Evolutionary conservation across 106 monocot species (phyloP).

Genomic region (Dactylorhiza incarnata): DNA sequence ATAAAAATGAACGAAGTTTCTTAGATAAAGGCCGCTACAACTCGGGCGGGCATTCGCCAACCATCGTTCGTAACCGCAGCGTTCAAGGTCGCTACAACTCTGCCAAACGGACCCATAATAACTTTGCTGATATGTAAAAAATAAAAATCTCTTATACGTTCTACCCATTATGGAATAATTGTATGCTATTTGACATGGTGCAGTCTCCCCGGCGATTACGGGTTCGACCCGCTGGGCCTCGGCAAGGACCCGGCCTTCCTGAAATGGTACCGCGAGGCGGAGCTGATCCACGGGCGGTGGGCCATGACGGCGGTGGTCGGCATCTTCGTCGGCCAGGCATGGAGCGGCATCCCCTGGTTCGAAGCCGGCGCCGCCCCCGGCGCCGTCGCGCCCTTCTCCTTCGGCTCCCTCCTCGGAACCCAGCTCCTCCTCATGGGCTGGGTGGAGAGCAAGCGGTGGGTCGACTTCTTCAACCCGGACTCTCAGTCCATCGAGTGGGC

Average conservation of each 20-base stretch:
- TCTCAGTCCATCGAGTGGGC: constrained; percentile 97
- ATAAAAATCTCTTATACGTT: no score
- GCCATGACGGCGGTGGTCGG: constrained; percentile 88
- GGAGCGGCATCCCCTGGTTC: constrained; percentile 94
- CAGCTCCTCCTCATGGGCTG: constrained; percentile 96
- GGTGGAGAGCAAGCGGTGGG: constrained; percentile 98
- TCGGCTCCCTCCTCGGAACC: constrained; percentile 85
- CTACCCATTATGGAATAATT: no score
- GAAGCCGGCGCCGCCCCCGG: constrained; percentile 85
- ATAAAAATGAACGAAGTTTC: no score
- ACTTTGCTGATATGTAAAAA: no score
- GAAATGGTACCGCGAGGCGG: constrained; percentile 97
- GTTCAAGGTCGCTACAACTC: no score
- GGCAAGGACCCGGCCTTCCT: constrained; percentile 96
- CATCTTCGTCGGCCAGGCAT: constrained; percentile 94
- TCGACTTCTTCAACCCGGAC: constrained; percentile 94
- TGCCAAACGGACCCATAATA: no score
- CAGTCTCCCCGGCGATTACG: constrained; percentile 86
- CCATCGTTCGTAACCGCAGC: no score
- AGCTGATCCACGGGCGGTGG: constrained; percentile 95
- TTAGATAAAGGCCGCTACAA: no score
- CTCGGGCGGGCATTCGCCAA: no score
- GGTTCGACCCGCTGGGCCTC: constrained; percentile 88
- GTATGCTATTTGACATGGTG: neutral
- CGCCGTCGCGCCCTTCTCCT: constrained; percentile 92